Base-by-base conservation (phyloP, 148 eudicot species). In the Linanthus parryae region DNA sequence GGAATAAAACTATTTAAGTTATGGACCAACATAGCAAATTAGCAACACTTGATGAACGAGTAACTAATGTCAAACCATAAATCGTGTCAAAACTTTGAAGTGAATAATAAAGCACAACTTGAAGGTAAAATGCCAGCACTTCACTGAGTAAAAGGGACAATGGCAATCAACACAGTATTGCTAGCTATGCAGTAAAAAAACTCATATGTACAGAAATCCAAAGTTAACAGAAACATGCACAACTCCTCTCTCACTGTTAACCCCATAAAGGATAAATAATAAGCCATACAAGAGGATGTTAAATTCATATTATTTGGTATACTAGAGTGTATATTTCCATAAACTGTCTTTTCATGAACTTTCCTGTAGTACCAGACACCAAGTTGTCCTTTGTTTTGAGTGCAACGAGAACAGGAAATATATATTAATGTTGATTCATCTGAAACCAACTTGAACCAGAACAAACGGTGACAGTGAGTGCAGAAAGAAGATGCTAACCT, bases 221-320 rank as follows among this genome's bases (percentile, higher is more conserved):
- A 71, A 72, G 61, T 73, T 92, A 72, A 87, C 99, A 37, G 94
- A 94, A 71, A 77, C 94, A 57, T 82, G 73, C 63, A 82, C 79
- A 57, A 84, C 68, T 57, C 94, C 79, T 70, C 69, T 92, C 54
- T 88, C 96, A 45, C 77, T 33, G 53, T 92, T 80, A 23, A 84
- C 59, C 36, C 99, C 99, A 58, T 88, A 92, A 34, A 92, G 83
- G 96, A 92, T 92, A n/a, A n/a, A n/a, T n/a, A n/a, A n/a, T n/a
- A n/a, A n/a, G n/a, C n/a, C n/a, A n/a, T n/a, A n/a, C n/a, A 21
- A 57, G 48, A 26, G 21, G 35, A 37, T 21, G 63, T 79, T 70
- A 71, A 92, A 96, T 79, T 92, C 95, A 88, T 79, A 58, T 70
- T 78, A 73, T 92, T 88, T 24, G 88, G 82, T 65, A 92, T 70